A percentile compares a stretch with the other conserved stretches of the same genome.
Evolutionary conservation across 2,329 filamentous ascomycete genomes (phyloP).

Genomic region (Dactylellina drechsleri): DNA sequence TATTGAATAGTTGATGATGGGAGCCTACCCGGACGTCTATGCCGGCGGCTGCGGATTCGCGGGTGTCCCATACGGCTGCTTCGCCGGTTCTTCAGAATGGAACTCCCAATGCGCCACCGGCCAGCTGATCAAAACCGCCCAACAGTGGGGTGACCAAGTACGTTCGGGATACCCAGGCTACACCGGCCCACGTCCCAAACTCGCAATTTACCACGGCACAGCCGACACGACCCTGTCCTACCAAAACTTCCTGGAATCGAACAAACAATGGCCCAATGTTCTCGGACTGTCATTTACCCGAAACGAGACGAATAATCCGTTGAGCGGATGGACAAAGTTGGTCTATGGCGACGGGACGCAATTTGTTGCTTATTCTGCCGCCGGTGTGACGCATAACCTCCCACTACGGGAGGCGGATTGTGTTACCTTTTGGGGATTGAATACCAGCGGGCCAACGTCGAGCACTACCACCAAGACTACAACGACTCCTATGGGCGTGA

Average conservation of each 20-base stretch:
- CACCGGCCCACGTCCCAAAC: slow-evolving; percentile 65
- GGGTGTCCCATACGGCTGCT: slow-evolving; percentile 69
- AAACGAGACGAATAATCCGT: slow-evolving; percentile 47
- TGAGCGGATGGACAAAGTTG: slow-evolving; percentile 56
- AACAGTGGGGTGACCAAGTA: slow-evolving; percentile 66
- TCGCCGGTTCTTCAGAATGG: slow-evolving; percentile 64
- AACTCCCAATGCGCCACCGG: slow-evolving; percentile 67
- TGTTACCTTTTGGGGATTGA: slow-evolving; percentile 31
- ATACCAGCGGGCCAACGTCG: slow-evolving; percentile 38
- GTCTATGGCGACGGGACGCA: slow-evolving; percentile 55
- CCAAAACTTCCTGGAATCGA: slow-evolving; percentile 69
- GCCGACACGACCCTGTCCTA: slow-evolving; percentile 66
- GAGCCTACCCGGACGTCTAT: slow-evolving; percentile 68
- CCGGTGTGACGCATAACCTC: slow-evolving; percentile 29
- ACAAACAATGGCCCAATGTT: slow-evolving; percentile 69
- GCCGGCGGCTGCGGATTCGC: slow-evolving; percentile 66
- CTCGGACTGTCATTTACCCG: slow-evolving; percentile 62
- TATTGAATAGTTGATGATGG: slow-evolving; percentile 62
- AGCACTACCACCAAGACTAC: slow-evolving; percentile 14
- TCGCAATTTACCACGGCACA: slow-evolving; percentile 71
- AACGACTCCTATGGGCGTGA: neutral
- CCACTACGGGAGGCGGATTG: slow-evolving; percentile 20
- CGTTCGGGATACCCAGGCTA: slow-evolving; percentile 67
- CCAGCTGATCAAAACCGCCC: slow-evolving; percentile 63
- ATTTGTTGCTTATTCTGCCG: slow-evolving; percentile 45